Percentiles rank a stretch among this genome's conserved stretches.
Evolutionary conservation across 176 grass and related monocot species (phyloP).

Genomic region (Juncus effusus): DNA sequence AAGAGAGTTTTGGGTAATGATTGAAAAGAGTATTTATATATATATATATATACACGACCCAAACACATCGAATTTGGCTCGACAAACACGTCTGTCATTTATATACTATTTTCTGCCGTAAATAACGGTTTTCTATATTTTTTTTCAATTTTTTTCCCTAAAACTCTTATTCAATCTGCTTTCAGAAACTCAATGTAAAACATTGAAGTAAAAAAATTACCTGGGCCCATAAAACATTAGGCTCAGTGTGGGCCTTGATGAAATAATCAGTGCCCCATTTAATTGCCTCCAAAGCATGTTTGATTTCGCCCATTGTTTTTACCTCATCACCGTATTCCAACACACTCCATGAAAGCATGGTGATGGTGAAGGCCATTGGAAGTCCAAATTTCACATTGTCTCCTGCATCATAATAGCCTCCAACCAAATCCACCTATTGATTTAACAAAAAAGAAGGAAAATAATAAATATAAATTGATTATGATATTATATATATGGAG

Average conservation of each 20-base stretch:
- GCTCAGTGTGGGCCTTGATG: constrained; percentile 68
- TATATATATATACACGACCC: too few relatives aligned
- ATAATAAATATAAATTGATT: background rate
- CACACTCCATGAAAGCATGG: constrained; percentile 65
- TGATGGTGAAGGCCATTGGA: constrained; percentile 85
- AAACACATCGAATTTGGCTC: too few relatives aligned
- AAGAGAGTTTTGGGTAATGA: too few relatives aligned
- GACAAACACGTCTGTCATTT: too few relatives aligned
- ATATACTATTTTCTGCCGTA: too few relatives aligned
- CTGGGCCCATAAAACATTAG: constrained; percentile 65
- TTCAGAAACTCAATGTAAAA: too few relatives aligned
- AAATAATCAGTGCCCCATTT: constrained; percentile 89
- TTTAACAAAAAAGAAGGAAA: background rate
- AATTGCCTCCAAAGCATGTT: constrained; percentile 63
- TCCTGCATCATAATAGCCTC: constrained; percentile 92
- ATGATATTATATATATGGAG: too few relatives aligned
- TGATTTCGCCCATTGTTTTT: constrained; percentile 31
- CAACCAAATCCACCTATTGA: constrained; percentile 61
- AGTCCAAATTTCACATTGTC: constrained; percentile 96
- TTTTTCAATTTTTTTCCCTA: too few relatives aligned
- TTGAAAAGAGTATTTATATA: too few relatives aligned
- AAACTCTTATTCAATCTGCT: too few relatives aligned
- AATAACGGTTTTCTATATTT: too few relatives aligned
- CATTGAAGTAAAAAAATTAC: constrained; percentile 14
- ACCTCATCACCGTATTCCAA: constrained; percentile 55